phyloP scores from a whole-genome alignment of 2,329 filamentous ascomycete species.

The Byssochlamys sp. region DNA sequence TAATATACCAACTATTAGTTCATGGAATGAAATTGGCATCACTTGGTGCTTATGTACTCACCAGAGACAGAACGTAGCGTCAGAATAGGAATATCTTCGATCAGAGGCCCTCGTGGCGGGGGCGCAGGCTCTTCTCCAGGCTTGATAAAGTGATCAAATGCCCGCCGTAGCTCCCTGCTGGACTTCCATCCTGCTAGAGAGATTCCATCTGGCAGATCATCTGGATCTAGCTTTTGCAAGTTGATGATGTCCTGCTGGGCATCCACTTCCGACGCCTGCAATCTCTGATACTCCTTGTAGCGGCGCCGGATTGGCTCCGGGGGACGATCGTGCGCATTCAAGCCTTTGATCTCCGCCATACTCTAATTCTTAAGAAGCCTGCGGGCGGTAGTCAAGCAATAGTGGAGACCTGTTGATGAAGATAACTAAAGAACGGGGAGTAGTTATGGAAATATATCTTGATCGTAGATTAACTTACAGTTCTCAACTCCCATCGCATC shows the following conservation, averaged over 20 bases:
- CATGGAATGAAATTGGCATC: too few relatives aligned
- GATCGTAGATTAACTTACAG: background rate
- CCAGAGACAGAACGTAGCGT: conserved; percentile 27
- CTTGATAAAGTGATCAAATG: conserved; percentile 23
- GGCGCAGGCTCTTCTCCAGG: conserved; percentile 3
- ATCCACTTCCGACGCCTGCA: conserved; percentile 44
- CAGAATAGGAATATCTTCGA: conserved; percentile 25
- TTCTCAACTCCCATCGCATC: background rate
- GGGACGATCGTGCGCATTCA: conserved; percentile 71
- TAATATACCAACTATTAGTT: conserved; percentile 1
- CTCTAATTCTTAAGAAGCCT: background rate
- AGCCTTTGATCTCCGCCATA: conserved; percentile 28
- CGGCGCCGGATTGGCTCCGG: conserved; percentile 58
- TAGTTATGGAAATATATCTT: too few relatives aligned
- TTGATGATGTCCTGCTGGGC: conserved; percentile 51
- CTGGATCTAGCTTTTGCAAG: conserved; percentile 31
- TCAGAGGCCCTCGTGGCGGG: conserved; percentile 8
- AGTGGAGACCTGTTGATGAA: background rate
- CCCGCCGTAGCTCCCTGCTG: conserved; percentile 17
- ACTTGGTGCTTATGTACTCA: conserved; percentile 13
- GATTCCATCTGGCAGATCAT: conserved; percentile 18
- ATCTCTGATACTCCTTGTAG: conserved; percentile 66
- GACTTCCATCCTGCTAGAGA: conserved; percentile 20
- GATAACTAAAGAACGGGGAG: background rate
- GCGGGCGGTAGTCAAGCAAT: background rate